Base-by-base conservation (phyloP, 176 grass and related monocot genomes). In the Saccharum officinarum region DNA sequence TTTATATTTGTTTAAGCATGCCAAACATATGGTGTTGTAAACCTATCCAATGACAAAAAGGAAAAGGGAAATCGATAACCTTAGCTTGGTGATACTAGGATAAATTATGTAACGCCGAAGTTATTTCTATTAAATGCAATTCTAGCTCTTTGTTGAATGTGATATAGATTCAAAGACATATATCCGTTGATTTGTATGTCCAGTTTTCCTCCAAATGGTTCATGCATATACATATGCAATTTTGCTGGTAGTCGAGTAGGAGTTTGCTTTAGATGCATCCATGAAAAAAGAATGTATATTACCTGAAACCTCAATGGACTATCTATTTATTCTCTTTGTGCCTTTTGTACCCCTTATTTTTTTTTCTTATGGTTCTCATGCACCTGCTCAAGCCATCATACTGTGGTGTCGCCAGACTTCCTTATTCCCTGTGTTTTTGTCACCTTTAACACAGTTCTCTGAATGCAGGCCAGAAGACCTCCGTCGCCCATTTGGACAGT, bases 391-490 rank as follows among this genome's bases (percentile, higher is more conserved):
- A n/a, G 30, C 17, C 40, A 80, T 41, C 9, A 6, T 80, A 67
- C 4, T 31, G 26, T 46, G 46, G 3, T 47, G 7, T 31, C 10
- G 10, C 47, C 61, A 15, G 20, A 54, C 62, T 61, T 71, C 13
- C 2, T 44, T 54, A 1, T 69, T 69, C 9, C 8, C 10, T 15
- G 3, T 46, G 60, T 54, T 33, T 40, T 73, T 22, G 49, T 47
- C 78, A 7, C 36, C 52, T 49, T 30, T 68, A 39, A 87, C 6
- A 61, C 13, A n/a, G 7, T 86, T 4, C 18, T 60, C 22, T 90
- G 67, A 25, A 22, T 86, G 64, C 97, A 98, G 93, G 63, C 89
- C 90, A 71, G 97, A 98, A 37, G 97, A 96, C 74, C 93, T 98
- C 50, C 97, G 90, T 30, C 84, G 90, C 25, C 93, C 91, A 26